Evolutionary conservation across 2,329 filamentous ascomycete species (phyloP), one percentile per base, ranked within the genome.

Genomic region (Alternaria sp.): DNA sequence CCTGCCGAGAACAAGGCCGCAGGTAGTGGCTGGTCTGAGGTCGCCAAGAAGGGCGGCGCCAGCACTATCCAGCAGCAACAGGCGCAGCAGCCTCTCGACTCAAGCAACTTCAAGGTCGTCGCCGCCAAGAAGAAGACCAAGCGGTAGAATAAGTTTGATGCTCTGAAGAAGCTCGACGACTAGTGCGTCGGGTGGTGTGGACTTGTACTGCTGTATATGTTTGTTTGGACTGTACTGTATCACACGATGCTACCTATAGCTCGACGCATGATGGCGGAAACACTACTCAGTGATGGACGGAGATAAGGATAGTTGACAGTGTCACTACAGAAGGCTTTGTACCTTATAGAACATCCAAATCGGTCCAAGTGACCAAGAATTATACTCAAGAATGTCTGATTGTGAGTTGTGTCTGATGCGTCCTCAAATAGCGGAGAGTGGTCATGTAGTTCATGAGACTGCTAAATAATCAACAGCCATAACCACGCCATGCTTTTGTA

Each of bases 1-100:
- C 82, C 66, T 76, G 85, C 75, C 56, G 79, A 73, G 65, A 83
- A 79, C 67, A 80, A 77, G 57, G 73, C 74, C 13, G 73, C 73
- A 6, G 83, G 84, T 69, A 90, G 92, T 59, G 95, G 95, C 19
- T 99, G 96, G 96, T 97, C 87, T 72, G 96, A 98, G 82, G 96
- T 99, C 56, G 96, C 96, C 2, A 98, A 98, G 89, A 97, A 97
- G 85, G 91, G 91, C 93, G 86, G 91, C 88, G 23, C 83, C 82
- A 53, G 75, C 73, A 71, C 77, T 78, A 77, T 79, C 57, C 68
- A 68, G 71, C 76, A 76, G 63, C 81, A 79, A 65, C 77, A 78
- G 62, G 36, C n/a, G 36, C 69, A 71, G 72, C 66, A 68, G 32
- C 65, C 80, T 52, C 77, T 79, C 51, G 77, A 81, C 46, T 87